A percentile compares a stretch with the other conserved stretches of the same genome.
Conservation (phyloP, 768 basidiomycete species). For the Naganishia randhawae region DNA sequence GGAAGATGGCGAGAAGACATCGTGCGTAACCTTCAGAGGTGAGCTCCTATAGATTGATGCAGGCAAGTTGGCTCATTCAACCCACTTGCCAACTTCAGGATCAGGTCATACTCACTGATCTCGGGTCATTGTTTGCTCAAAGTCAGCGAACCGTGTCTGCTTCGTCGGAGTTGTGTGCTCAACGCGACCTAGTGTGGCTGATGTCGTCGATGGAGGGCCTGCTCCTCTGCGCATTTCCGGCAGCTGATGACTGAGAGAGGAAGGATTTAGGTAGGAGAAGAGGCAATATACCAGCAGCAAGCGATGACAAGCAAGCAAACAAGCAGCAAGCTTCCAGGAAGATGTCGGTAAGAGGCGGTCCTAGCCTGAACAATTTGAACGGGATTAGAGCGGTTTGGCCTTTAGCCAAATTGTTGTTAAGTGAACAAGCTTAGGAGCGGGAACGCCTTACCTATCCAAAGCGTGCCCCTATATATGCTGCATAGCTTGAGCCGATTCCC, state of each 20-base stretch:
- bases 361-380: no score
- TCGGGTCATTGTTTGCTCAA: not conserved
- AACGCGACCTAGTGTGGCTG: not conserved
- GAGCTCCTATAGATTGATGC: not conserved
- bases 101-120: not conserved
- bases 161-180: not conserved
- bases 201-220: not conserved
- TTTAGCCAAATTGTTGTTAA: not conserved
- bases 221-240: not conserved
- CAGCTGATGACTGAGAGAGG: not conserved
- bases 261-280: not conserved
- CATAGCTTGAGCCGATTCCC: no score
- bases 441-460: no score
- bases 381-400: no score
- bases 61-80: not conserved
- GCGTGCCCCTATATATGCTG: no score
- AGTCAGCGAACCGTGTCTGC: not conserved
- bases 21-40: not conserved
- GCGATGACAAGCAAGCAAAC: conserved; percentile 16
- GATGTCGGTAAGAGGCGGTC: not conserved
- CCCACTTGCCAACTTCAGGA: not conserved
- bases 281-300: not conserved
- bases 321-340: conserved; percentile 4
- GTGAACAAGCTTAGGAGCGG: not conserved
- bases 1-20: not conserved